These are phyloP conservation scores for Aeschynomene evenia DNA, from an alignment of 306 rosid genomes.

Conservation along the genomic window DNA sequence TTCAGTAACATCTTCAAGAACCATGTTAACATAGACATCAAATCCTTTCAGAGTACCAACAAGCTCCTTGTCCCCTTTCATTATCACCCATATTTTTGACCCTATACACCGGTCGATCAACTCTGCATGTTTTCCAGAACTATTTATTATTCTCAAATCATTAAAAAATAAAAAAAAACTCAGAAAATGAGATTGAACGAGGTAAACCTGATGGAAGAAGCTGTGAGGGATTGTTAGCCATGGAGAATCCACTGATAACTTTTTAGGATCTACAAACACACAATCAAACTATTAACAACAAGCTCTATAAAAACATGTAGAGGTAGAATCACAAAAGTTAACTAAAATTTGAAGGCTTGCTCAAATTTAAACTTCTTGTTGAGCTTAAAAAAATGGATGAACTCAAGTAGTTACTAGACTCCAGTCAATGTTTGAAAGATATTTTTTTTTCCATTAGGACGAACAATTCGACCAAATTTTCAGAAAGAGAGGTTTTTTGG, in stretches of 20 bases:
- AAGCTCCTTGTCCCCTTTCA: constrained; percentile 99
- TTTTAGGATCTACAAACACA: background rate
- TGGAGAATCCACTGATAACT: constrained; percentile 21
- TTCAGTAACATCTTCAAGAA: constrained; percentile 95
- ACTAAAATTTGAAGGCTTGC: background rate
- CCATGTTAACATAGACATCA: constrained; percentile 98
- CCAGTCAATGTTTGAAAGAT: background rate
- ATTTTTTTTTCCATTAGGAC: too few species aligned
- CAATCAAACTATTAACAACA: background rate
- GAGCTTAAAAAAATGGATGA: background rate
- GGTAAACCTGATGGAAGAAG: constrained; percentile 79
- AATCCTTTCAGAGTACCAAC: constrained; percentile 92
- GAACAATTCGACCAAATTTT: too few species aligned
- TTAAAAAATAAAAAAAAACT: background rate
- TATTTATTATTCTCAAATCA: constrained; percentile 4
- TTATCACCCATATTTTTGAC: constrained; percentile 95
- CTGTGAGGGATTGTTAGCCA: constrained; percentile 96
- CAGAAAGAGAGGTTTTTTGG: too few species aligned
- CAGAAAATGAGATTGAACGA: background rate
- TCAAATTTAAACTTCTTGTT: background rate
- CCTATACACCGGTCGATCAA: constrained; percentile 96
- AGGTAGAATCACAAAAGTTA: background rate
- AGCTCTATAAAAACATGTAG: background rate
- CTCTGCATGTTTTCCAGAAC: constrained; percentile 57
- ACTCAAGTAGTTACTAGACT: background rate